Percentiles rank a stretch among this genome's conserved stretches.
Evolutionary conservation across 2,329 filamentous ascomycete species (phyloP).

Genomic region (Stachybotrys chartarum): DNA sequence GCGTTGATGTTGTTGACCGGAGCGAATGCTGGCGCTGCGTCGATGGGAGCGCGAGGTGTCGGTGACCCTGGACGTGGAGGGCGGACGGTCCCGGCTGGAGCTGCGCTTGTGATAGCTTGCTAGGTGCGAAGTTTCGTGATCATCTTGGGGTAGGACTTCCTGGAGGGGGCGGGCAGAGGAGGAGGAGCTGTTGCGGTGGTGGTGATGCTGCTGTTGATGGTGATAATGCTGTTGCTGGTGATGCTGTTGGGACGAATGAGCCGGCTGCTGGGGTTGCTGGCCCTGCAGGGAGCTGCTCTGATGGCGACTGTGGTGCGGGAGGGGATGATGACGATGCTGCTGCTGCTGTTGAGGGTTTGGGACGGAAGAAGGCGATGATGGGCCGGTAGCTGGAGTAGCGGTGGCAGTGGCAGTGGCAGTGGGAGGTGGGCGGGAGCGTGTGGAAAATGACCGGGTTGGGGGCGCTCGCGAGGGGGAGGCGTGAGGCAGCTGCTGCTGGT

Average conservation of each 20-base stretch:
- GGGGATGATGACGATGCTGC: not conserved
- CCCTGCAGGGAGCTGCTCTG: slow-evolving; percentile 3
- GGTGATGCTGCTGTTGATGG: slow-evolving; percentile 20
- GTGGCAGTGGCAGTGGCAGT: not conserved
- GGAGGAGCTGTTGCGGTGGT: slow-evolving; percentile 30
- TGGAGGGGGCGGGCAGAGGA: slow-evolving; percentile 35
- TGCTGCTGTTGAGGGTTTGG: not conserved
- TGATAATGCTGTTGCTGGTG: slow-evolving; percentile 5
- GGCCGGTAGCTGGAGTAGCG: not conserved
- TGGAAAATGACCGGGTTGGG: slow-evolving; percentile 27
- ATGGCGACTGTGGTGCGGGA: not conserved
- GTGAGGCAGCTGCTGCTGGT: slow-evolving; percentile 7
- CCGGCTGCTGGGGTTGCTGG: slow-evolving; percentile 11
- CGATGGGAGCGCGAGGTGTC: slow-evolving; percentile 38
- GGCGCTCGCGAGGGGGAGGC: slow-evolving; percentile 16
- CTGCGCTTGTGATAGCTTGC: slow-evolving; percentile 53
- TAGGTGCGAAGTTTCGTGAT: slow-evolving; percentile 67
- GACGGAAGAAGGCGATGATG: not conserved
- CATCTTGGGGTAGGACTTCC: slow-evolving; percentile 48
- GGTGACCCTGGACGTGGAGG: slow-evolving; percentile 44
- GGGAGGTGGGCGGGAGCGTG: slow-evolving; percentile 21
- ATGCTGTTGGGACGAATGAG: slow-evolving; percentile 1
- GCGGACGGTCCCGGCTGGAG: slow-evolving; percentile 54
- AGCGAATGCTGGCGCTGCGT: slow-evolving; percentile 40
- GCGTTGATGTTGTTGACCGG: slow-evolving; percentile 27